phyloP scores from a whole-genome alignment of 805 yeast species.

The Starmerella ratchasimensis region DNA sequence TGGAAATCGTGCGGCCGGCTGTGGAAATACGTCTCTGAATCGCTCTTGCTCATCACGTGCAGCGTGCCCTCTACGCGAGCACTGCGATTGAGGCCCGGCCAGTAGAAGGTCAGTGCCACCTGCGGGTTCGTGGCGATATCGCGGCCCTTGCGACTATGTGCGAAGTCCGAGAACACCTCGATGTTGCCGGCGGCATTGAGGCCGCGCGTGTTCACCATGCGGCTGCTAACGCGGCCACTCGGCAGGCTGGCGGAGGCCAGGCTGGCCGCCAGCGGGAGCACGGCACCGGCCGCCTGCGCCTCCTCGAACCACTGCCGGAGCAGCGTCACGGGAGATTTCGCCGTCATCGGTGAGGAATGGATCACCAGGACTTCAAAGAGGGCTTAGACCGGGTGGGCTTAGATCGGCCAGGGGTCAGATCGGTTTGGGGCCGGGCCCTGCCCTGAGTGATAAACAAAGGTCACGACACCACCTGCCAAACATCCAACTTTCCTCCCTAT shows the following conservation, averaged over 20 bases:
- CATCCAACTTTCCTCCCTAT: not conserved
- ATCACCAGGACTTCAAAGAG: too few relatives aligned
- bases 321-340: slow-evolving; percentile 33
- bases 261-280: slow-evolving; percentile 68
- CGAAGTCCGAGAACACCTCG: slow-evolving; percentile 83
- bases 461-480: not conserved
- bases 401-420: too few relatives aligned
- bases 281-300: slow-evolving; percentile 43
- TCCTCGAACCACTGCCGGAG: slow-evolving; percentile 76
- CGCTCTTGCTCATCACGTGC: slow-evolving; percentile 56
- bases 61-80: slow-evolving; percentile 80
- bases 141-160: slow-evolving; percentile 57
- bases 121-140: slow-evolving; percentile 59
- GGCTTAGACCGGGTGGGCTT: too few relatives aligned
- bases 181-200: slow-evolving; percentile 63
- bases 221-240: slow-evolving; percentile 69
- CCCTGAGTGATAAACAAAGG: too few relatives aligned
- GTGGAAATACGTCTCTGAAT: slow-evolving; percentile 59
- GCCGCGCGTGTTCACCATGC: slow-evolving; percentile 77
- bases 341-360: too few relatives aligned
- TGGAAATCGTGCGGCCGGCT: slow-evolving; percentile 85
- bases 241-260: slow-evolving; percentile 79
- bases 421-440: too few relatives aligned
- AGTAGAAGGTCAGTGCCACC: slow-evolving; percentile 77
- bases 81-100: slow-evolving; percentile 83